Percentiles rank a stretch among this genome's conserved stretches.
These are phyloP conservation scores for Pouteria campechiana DNA, from an alignment of 179 eudicot genomes.

Conservation along the genomic window DNA sequence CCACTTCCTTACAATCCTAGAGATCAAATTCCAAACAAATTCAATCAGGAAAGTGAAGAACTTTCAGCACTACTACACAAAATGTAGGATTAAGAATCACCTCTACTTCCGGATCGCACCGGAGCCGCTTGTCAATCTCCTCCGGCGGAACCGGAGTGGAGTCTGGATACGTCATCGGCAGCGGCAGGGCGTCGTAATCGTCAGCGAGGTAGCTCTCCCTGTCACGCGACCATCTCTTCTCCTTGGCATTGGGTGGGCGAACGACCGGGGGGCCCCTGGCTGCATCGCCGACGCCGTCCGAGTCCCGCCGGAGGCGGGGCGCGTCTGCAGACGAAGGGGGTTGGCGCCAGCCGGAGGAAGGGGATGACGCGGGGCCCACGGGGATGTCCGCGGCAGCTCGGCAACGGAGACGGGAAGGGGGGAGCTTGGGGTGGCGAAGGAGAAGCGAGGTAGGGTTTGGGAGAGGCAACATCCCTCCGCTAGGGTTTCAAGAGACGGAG, in stretches of 20 bases:
- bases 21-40: conserved; percentile 3
- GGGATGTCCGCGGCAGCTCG: conserved; percentile 17
- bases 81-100: conserved; percentile 3
- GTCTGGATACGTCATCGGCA: conserved; percentile 75
- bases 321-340: conserved; percentile 8
- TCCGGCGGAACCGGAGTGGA: conserved; percentile 54
- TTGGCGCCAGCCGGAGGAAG: conserved; percentile 12
- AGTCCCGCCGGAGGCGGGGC: conserved; percentile 3
- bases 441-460: conserved; percentile 8
- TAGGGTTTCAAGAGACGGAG: no score
- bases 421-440: no score
- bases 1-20: conserved; percentile 79
- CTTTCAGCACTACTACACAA: conserved; percentile 2
- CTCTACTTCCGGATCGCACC: conserved; percentile 58
- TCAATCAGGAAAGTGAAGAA: background rate
- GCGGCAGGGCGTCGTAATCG: conserved; percentile 62
- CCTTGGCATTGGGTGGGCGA: conserved; percentile 26
- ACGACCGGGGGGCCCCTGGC: background rate
- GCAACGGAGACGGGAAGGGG: conserved; percentile 9
- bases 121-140: conserved; percentile 58
- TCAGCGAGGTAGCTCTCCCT: conserved; percentile 66
- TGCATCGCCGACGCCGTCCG: background rate
- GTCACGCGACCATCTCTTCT: conserved; percentile 53
- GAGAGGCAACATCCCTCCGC: no score
- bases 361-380: conserved; percentile 4